phyloP scores from a whole-genome alignment of 2,329 filamentous ascomycete species.

The Neofusicoccum laricinum region DNA sequence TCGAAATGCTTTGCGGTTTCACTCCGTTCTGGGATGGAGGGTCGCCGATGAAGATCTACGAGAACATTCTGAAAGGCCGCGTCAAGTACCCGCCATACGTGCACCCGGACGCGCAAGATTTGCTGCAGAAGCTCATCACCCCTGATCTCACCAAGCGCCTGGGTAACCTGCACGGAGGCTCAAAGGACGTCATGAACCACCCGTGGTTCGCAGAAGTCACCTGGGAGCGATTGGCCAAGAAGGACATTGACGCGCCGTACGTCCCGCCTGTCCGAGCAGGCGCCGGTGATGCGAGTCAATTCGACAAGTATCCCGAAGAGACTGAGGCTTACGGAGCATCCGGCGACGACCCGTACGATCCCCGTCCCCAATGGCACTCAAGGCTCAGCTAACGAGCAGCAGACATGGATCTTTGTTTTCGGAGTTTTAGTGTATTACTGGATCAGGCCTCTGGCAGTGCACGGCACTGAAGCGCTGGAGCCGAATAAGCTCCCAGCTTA shows the following conservation, averaged over 20 bases:
- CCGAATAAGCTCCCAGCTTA: not conserved
- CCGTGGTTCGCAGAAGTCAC: conserved; percentile 97
- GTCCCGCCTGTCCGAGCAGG: conserved; percentile 93
- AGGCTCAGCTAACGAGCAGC: conserved; percentile 17
- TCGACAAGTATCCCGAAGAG: conserved; percentile 97
- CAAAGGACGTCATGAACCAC: conserved; percentile 91
- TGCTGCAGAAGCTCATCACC: conserved; percentile 90
- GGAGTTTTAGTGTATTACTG: conserved; percentile 25
- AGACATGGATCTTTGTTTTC: conserved; percentile 34
- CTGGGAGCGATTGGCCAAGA: conserved; percentile 89
- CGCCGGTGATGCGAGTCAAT: conserved; percentile 92
- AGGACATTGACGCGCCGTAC: conserved; percentile 97
- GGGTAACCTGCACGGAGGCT: conserved; percentile 88
- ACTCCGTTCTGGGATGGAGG: conserved; percentile 99
- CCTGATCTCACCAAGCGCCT: conserved; percentile 90
- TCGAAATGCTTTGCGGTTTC: conserved; percentile 99
- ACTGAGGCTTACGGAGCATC: conserved; percentile 81
- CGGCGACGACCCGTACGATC: conserved; percentile 78
- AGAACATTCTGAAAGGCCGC: conserved; percentile 93
- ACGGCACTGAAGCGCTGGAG: not conserved
- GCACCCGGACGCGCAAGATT: conserved; percentile 87
- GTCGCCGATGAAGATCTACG: conserved; percentile 98
- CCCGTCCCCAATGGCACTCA: conserved; percentile 27
- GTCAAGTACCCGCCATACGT: conserved; percentile 98
- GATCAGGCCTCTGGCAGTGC: not conserved